Evolutionary conservation across 2,329 filamentous ascomycete genomes (phyloP), one percentile per base, ranked within the genome.

Genomic region (Tolypocladium tundrense): DNA sequence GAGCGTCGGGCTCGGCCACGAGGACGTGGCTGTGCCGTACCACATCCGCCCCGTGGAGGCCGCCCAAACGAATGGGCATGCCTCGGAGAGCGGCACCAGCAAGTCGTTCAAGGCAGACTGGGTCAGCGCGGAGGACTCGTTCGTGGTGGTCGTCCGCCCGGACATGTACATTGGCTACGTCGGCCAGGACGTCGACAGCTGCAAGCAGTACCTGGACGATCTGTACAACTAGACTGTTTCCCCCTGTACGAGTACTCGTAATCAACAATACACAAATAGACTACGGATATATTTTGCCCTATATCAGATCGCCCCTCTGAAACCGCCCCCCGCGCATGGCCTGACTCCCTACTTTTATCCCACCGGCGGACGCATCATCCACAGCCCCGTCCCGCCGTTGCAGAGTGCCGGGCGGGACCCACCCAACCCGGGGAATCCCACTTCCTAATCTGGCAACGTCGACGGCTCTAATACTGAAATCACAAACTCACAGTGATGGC

Each of bases 131-230:
- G 63, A 62, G 3, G 69, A 72, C 41, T 53, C 60, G 4, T 70
- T 67, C 45, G 60, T 64, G 4, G 70, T 74, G 3, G 67, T 75
- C 4, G 69, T 75, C 24, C 66, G 72, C 14, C 73, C 73, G 16
- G 73, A 75, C 58, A 73, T 74, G 73, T 75, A 75, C 54, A 68
- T 75, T 59, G 73, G 72, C 16, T 69, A 66, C 55, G 70, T 73
- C 21, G 68, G 69, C 19, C 58, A 43, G 58, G 63, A 59, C 48
- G 62, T 55, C 21, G 59, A 61, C 5, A 66, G 65, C n/a, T 69
- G 67, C 62, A 64, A 60, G 42, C 55, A 60, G 35, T 73, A 73
- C 60, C 60, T 70, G 16, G 60, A 58, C 37, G 60, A 60, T 27
- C 56, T 67, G 19, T 62, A 69, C 48, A 37, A 21, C 48, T 52